phyloP scores from a whole-genome alignment of 2,329 filamentous ascomycete genomes.

The Knufia petricola region DNA sequence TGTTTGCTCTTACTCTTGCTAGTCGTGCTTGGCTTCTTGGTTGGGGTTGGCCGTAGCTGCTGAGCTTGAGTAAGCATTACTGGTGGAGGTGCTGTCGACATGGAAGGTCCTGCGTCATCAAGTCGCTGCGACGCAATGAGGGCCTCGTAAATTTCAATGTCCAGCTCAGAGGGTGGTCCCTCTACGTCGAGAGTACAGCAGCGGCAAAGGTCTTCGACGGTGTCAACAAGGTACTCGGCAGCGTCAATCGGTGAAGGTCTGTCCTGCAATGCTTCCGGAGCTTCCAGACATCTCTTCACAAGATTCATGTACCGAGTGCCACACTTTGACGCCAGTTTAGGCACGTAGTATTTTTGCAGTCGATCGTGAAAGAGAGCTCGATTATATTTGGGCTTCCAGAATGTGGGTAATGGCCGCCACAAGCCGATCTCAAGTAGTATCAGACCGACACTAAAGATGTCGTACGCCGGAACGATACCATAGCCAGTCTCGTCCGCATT shows the following conservation, averaged over 20 bases:
- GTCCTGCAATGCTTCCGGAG: constrained; percentile 33
- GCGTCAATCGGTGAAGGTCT: constrained; percentile 20
- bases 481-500: constrained; percentile 34
- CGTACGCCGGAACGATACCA: constrained; percentile 34
- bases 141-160: constrained; percentile 22
- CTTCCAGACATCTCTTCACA: constrained; percentile 52
- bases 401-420: constrained; percentile 51
- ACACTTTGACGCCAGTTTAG: constrained; percentile 53
- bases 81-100: neutral
- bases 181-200: constrained; percentile 22
- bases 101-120: constrained; percentile 1
- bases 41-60: neutral
- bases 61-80: neutral
- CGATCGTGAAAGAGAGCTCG: constrained; percentile 53
- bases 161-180: constrained; percentile 19
- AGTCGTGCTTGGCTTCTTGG: constrained; percentile 3
- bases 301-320: constrained; percentile 54
- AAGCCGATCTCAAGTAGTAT: constrained; percentile 54
- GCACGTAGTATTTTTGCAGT: constrained; percentile 54
- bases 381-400: constrained; percentile 58
- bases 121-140: constrained; percentile 11
- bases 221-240: constrained; percentile 20
- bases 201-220: constrained; percentile 19
- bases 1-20: constrained; percentile 7
- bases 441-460: constrained; percentile 54